Evolutionary conservation across 1,284 basidiomycete genomes (phyloP).

Genomic region (Cryptococcus neoformans): DNA sequence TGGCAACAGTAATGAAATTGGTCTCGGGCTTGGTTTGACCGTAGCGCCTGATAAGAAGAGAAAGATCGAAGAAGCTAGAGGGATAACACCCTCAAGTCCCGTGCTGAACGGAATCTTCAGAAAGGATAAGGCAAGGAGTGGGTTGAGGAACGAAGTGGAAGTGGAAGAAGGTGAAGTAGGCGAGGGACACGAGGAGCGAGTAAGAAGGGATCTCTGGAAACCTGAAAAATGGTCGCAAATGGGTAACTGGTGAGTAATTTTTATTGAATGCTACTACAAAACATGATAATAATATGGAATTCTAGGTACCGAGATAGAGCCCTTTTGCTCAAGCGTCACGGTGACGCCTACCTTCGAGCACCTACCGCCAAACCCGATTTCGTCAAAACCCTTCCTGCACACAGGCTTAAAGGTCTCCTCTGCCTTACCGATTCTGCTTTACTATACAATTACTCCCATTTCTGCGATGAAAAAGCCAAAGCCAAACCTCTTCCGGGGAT

Average conservation of each 20-base stretch:
- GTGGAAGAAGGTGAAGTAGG: slow-evolving; percentile 2
- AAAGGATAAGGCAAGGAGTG: background rate
- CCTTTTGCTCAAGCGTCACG: slow-evolving; percentile 36
- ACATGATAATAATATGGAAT: background rate
- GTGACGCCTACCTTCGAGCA: slow-evolving; percentile 34
- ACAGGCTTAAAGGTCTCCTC: slow-evolving; percentile 43
- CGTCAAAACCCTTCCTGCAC: slow-evolving; percentile 19
- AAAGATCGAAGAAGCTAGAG: background rate
- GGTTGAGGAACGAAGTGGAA: slow-evolving; percentile 4
- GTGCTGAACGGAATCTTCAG: background rate
- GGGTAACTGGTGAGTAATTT: slow-evolving; percentile 14
- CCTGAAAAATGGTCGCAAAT: slow-evolving; percentile 18
- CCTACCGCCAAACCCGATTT: slow-evolving; percentile 23
- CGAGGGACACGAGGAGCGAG: background rate
- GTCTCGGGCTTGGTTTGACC: slow-evolving; percentile 25
- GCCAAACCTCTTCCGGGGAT: slow-evolving; percentile 26
- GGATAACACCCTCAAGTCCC: background rate
- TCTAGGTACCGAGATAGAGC: slow-evolving; percentile 28
- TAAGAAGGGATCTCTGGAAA: slow-evolving; percentile 16
- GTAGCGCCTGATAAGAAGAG: slow-evolving; percentile 7
- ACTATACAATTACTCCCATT: slow-evolving; percentile 53
- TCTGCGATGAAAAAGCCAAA: slow-evolving; percentile 50
- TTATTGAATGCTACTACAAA: background rate
- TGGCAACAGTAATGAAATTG: slow-evolving; percentile 4
- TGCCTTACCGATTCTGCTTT: slow-evolving; percentile 53